Percentiles rank a stretch among this genome's conserved stretches.
Conservation (phyloP, 2,329 filamentous ascomycete species). For the Monilinia fructigena region DNA sequence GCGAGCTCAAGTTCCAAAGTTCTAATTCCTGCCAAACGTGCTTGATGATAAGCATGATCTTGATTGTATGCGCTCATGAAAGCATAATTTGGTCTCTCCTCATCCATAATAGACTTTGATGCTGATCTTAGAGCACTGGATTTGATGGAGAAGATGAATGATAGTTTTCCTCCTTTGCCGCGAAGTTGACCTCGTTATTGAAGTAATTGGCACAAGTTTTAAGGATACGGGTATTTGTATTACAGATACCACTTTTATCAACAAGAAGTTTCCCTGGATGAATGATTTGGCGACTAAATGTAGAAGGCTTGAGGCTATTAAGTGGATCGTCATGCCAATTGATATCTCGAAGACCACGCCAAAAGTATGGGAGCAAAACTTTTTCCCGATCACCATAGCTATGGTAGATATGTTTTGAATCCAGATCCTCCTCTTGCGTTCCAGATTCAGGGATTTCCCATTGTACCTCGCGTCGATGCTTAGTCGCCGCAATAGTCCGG, state of each 20-base stretch:
- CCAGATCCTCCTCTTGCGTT: not conserved
- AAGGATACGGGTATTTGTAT: not conserved
- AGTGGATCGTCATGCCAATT: conserved; percentile 1
- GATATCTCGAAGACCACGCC: conserved; percentile 5
- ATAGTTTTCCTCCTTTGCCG: not conserved
- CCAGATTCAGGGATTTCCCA: not conserved
- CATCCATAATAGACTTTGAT: not conserved
- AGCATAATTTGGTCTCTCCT: conserved; percentile 18
- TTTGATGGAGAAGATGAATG: not conserved
- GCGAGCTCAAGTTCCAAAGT: conserved; percentile 6
- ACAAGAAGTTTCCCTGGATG: not conserved
- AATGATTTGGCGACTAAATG: not conserved
- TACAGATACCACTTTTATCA: not conserved
- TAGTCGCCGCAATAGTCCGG: not conserved
- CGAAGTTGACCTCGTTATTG: conserved; percentile 11
- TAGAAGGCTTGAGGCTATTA: not conserved
- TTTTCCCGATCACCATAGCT: conserved; percentile 3
- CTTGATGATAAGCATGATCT: conserved; percentile 17
- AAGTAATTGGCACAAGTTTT: not conserved
- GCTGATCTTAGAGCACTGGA: not conserved
- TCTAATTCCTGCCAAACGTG: conserved; percentile 5
- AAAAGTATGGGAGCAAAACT: conserved; percentile 19
- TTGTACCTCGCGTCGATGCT: conserved; percentile 4
- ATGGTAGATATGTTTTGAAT: conserved; percentile 1
- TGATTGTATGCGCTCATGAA: conserved; percentile 21